Base-by-base conservation (phyloP, 2,329 filamentous ascomycete genomes). In the Atkinsonella texensis region DNA sequence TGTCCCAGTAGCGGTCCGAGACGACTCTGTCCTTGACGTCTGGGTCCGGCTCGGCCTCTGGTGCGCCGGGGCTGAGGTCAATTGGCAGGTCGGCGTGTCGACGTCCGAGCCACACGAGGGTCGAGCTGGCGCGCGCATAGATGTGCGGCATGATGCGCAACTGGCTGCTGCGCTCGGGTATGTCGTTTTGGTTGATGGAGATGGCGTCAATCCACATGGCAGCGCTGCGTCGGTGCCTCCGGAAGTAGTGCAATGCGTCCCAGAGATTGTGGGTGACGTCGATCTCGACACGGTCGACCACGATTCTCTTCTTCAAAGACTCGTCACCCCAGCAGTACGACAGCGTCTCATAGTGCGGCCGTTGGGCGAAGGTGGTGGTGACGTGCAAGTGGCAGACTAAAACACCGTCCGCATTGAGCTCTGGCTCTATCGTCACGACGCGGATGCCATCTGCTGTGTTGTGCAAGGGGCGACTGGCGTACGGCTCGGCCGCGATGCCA, bases 271-370 rank as follows among this genome's bases (percentile, higher is more conserved):
- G 33, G 12, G 53, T 59, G 28, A 58, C 54, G 40, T n/a, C 2
- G 17, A 52, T 31, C 9, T 38, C 35, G 17, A 53, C 46, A n/a
- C 42, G 53, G 32, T 54, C 48, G 18, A 55, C 50, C 38, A 57
- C 32, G 20, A 58, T 54, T 13, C 13, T 32, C 18, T 51, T 52
- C 18, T 39, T 50, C 20, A 32, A 12, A 2, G 49, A 28, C 13
- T 53, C 50, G 35, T 58, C 55, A 17, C 57, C 56, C 57, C 57
- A 59, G 11, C 53, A 51, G 49, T 59, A 59, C 3, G 56, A 58
- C 1, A 59, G 49, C 3, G 56, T 56, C 31, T 58, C 57, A 44
- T 55, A 59, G 17, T 13, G 46, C 13, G 54, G 54, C 7, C 46
- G 53, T 38, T 45, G 40, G 2, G 48, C 52, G 32, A 56, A 56